Evolutionary conservation across 1,284 basidiomycete genomes (phyloP).

Genomic region (Ganoderma meredithae): DNA sequence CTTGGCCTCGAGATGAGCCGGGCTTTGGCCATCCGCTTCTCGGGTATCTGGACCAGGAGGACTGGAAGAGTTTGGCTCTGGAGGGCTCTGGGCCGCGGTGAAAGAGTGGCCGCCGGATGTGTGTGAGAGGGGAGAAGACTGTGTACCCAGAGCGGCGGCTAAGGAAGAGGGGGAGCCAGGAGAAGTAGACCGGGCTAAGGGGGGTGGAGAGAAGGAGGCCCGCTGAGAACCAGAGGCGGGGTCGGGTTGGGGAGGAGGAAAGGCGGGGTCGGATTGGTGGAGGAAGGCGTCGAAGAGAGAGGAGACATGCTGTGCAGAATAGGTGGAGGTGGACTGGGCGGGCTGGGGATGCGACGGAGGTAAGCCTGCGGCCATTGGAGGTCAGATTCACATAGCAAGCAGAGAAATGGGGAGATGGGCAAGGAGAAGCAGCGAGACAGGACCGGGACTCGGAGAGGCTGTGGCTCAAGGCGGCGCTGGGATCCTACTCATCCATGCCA

Average conservation of each 20-base stretch:
- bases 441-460: neutral
- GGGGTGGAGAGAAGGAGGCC: neutral
- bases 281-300: constrained; percentile 8
- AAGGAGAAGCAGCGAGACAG: neutral
- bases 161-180: neutral
- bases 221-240: no score
- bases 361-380: constrained; percentile 3
- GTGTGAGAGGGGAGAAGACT: neutral
- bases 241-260: neutral
- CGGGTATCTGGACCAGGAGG: neutral
- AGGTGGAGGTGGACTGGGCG: neutral
- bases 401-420: neutral
- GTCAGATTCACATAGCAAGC: neutral
- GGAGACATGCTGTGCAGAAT: neutral
- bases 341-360: neutral
- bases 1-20: neutral
- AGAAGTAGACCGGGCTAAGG: neutral
- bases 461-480: constrained; percentile 1
- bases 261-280: constrained; percentile 5
- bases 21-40: neutral
- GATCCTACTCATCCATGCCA: neutral
- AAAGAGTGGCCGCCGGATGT: neutral
- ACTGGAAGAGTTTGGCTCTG: neutral
- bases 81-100: neutral
- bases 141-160: neutral